These are phyloP conservation scores for Astrothelium macrocarpum DNA, from an alignment of 495 filamentous ascomycete genomes.

Conservation along the genomic window DNA sequence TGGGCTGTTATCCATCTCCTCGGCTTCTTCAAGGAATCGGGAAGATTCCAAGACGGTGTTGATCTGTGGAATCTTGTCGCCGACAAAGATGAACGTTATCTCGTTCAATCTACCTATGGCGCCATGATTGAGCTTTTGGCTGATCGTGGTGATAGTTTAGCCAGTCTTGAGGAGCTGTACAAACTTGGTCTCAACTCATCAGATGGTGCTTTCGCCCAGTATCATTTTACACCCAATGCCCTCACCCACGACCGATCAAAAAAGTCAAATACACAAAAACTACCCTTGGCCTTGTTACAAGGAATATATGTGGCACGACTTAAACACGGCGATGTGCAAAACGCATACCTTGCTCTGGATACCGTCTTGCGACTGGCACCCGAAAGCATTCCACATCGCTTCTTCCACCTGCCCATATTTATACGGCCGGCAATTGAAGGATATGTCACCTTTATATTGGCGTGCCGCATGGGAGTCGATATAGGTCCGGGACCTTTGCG, in stretches of 20 bases:
- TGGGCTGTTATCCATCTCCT: slow-evolving; percentile 37
- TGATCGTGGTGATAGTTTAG: slow-evolving; percentile 29
- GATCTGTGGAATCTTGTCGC: slow-evolving; percentile 39
- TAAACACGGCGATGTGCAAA: slow-evolving; percentile 35
- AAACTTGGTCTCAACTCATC: slow-evolving; percentile 34
- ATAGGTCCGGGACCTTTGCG: background rate
- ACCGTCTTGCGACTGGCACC: slow-evolving; percentile 39
- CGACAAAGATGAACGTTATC: slow-evolving; percentile 27
- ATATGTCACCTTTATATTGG: slow-evolving; percentile 38
- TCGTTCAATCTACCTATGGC: slow-evolving; percentile 36
- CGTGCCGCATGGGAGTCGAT: slow-evolving; percentile 35
- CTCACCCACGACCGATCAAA: slow-evolving; percentile 28
- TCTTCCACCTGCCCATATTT: slow-evolving; percentile 38
- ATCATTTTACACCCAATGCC: slow-evolving; percentile 34
- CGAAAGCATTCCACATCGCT: slow-evolving; percentile 26
- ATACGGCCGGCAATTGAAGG: slow-evolving; percentile 37
- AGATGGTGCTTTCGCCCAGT: slow-evolving; percentile 31
- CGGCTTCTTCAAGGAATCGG: slow-evolving; percentile 37
- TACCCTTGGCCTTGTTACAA: slow-evolving; percentile 30
- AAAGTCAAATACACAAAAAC: slow-evolving; percentile 12
- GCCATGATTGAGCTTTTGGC: slow-evolving; percentile 40
- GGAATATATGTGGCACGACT: slow-evolving; percentile 41
- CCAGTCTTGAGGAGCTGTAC: slow-evolving; percentile 35
- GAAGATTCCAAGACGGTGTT: slow-evolving; percentile 29
- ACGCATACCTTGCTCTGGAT: slow-evolving; percentile 41